A percentile compares a stretch with the other conserved stretches of the same genome.
Evolutionary conservation across 1,284 basidiomycete genomes (phyloP).

Genomic region (Apiotrichum porosum): DNA sequence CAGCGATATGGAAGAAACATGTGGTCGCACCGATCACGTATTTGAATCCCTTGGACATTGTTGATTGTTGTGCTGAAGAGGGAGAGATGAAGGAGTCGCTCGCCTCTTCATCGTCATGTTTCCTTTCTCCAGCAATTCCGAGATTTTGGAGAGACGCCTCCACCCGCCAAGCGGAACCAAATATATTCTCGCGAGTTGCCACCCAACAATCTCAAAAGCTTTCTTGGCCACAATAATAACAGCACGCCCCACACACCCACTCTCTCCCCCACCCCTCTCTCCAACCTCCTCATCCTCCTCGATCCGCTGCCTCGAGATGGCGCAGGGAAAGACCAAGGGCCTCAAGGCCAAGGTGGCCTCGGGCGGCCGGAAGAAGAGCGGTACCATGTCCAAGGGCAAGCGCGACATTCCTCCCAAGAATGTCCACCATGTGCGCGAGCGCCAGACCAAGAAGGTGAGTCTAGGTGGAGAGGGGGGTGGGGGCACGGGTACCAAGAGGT

Average conservation of each 20-base stretch:
- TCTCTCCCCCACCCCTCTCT: neutral
- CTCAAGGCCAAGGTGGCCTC: constrained; percentile 30
- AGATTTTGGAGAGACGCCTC: neutral
- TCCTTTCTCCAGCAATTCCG: no score
- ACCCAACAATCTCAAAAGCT: neutral
- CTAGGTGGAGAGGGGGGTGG: neutral
- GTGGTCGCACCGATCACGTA: constrained; percentile 48
- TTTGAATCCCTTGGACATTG: constrained; percentile 25
- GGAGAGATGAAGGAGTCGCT: neutral
- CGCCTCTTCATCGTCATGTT: no score
- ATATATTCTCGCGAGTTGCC: constrained; percentile 2
- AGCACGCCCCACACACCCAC: neutral
- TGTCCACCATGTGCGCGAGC: constrained; percentile 29
- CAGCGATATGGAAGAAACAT: neutral
- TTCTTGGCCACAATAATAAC: neutral
- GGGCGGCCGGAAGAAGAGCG: constrained; percentile 39
- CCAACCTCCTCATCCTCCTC: neutral
- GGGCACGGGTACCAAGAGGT: neutral
- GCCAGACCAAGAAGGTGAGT: constrained; percentile 35
- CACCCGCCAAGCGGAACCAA: neutral
- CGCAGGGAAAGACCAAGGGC: constrained; percentile 40
- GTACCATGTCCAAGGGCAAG: constrained; percentile 39
- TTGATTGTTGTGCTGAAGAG: neutral
- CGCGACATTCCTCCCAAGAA: constrained; percentile 43
- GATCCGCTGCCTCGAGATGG: constrained; percentile 26